Evolutionary conservation across 768 basidiomycete species (phyloP), one percentile per base, ranked within the genome.

Genomic region (Krasilnikovozyma curviuscula): DNA sequence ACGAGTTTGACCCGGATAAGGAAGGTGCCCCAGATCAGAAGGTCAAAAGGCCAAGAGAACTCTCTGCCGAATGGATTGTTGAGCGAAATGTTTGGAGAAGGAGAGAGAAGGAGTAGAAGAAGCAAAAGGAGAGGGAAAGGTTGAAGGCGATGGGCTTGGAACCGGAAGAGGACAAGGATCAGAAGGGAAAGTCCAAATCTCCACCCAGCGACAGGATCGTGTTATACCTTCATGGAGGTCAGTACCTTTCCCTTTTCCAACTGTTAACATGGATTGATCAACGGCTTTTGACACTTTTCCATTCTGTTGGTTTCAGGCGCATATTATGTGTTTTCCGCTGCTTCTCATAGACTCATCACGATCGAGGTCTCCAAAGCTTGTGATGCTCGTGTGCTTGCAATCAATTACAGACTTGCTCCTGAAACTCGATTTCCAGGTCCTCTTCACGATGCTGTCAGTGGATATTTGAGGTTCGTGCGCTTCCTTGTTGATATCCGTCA

Each of bases 11-110:
- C 29, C 63, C 58, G 8, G 12, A 10, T 3, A 23, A 32, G 13
- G 46, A 27, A 19, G 24, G 31, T 25, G 14, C 24, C 29, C 16
- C 25, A 28, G 46, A 41, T 13, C 39, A 21, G 5, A 40, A 40
- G 14, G 18, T 5, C 3, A 45, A 45, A 16, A 38, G 30, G 18
- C 44, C 44, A 2, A 73, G 91, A 4, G 82, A 89, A 58, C 70
- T 98, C 27, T 77, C 77, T 1, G 91, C 86, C 0, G 91, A 98
- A 69, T 98, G 91, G 91, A 78, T 97, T 21, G 81, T 95, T n/a
- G 84, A 84, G 30, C 81, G 81, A 63, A 76, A 75, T 54, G 75
- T 89, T 0, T 98, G 91, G 91, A 77, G 77, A 54, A 68, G 76
- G 25, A 69, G 93, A 55, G 86, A 93, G 59, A 67, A 72, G 14